phyloP scores from a whole-genome alignment of 306 rosid species.

The Alnus rubra region DNA sequence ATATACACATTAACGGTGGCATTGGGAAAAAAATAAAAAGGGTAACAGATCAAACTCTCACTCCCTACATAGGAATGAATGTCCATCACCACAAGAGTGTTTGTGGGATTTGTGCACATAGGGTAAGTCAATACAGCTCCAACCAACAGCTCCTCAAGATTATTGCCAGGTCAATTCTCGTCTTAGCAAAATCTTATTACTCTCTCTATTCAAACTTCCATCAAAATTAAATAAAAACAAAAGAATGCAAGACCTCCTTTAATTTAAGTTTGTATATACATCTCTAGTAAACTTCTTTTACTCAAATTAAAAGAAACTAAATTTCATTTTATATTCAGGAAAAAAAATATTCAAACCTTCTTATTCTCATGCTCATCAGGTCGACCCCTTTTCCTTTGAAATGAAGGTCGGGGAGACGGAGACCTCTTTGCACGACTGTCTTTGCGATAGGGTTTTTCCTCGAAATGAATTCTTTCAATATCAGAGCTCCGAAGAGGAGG shows the following conservation, averaged over 20 bases:
- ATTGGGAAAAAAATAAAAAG: not conserved
- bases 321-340: slow-evolving; percentile 9
- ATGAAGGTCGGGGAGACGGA: slow-evolving; percentile 42
- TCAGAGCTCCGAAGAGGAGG: slow-evolving; percentile 63
- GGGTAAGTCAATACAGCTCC: not conserved
- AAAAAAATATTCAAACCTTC: slow-evolving; percentile 55
- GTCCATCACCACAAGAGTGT: not conserved
- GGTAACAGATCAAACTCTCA: not conserved
- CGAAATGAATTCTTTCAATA: slow-evolving; percentile 38
- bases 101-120: not conserved
- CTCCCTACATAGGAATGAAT: not conserved
- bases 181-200: too few relatives aligned
- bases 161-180: not conserved
- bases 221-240: not conserved
- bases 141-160: not conserved
- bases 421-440: slow-evolving; percentile 49
- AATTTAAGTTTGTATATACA: not conserved
- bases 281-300: not conserved
- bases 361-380: slow-evolving; percentile 55
- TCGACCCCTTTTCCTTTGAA: slow-evolving; percentile 67
- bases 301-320: not conserved
- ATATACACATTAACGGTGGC: not conserved
- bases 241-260: not conserved
- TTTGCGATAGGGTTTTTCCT: slow-evolving; percentile 39
- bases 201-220: too few relatives aligned